Base-by-base conservation (phyloP, 2,329 filamentous ascomycete genomes). In the Hirsutella rhossiliensis region DNA sequence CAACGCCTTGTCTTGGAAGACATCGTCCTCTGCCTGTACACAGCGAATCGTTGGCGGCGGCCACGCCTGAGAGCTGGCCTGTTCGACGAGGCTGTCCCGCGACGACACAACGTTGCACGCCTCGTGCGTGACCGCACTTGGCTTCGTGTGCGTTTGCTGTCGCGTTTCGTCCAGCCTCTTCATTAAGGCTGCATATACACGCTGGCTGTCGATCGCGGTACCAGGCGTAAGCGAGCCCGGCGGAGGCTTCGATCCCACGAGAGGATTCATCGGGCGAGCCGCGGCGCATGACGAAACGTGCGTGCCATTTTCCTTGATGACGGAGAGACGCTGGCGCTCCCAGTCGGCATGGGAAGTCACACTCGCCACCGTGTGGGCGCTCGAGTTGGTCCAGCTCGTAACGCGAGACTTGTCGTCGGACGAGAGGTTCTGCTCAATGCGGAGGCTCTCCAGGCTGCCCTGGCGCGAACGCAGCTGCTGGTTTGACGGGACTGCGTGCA, bases 381-480 rank as follows among this genome's bases (percentile, higher is more conserved):
- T 76, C 0, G 82, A 84, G 48, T 78, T 76, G 5, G 74, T 75
- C 83, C 83, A 87, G 57, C 82, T 87, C 2, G 82, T 85, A 42
- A 85, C 76, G 19, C 82, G 66, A n/a, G 79, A 83, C 50, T 66
- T 75, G 18, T 77, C 72, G 34, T 75, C 72, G 13, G 60, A 65
- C 1, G 53, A 54, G 42, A 61, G 61, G 36, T 57, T 60, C 31
- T 58, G 59, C 6, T 66, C 64, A 43, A 62, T 69, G 19, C 50
- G 52, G 3, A 72, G 50, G 47, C 70, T 78, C 47, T 72, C 72
- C 5, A 78, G 51, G 48, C 77, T 80, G 1, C 74, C 76, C 50
- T 71, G 65, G 31, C 71, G 69, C 8, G 76, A 78, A 42, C 62
- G 66, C 38, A 75, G 56, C 44, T 68, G 63, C 40, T 73, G 67